Conservation (phyloP, 2,329 filamentous ascomycete genomes). For the Hysterium pulicare region DNA sequence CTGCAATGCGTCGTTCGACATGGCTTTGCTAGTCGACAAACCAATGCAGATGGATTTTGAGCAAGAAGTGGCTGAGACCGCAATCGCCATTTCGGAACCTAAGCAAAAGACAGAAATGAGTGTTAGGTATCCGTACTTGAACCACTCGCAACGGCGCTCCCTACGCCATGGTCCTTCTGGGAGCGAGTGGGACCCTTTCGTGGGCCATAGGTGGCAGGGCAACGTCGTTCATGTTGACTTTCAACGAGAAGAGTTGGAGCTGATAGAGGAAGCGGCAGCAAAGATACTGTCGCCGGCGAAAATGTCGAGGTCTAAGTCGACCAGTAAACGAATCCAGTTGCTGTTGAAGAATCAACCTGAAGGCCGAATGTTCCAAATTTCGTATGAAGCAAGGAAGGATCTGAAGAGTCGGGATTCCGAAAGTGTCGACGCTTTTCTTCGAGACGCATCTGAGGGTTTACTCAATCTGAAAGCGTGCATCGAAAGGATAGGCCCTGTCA, state of each 20-base stretch:
- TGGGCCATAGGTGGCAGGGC: slow-evolving; percentile 26
- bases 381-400: slow-evolving; percentile 11
- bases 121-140: slow-evolving; percentile 28
- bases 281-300: slow-evolving; percentile 6
- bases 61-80: slow-evolving; percentile 19
- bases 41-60: slow-evolving; percentile 19
- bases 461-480: slow-evolving; percentile 18
- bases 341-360: slow-evolving; percentile 19
- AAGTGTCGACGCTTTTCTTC: slow-evolving; percentile 29
- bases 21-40: slow-evolving; percentile 15
- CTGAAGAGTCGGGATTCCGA: slow-evolving; percentile 15
- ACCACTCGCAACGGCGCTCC: slow-evolving; percentile 15
- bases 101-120: background rate
- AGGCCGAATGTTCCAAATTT: slow-evolving; percentile 18
- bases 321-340: slow-evolving; percentile 20
- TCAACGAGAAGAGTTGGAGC: slow-evolving; percentile 20
- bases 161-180: slow-evolving; percentile 12
- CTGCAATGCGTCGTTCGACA: slow-evolving; percentile 5
- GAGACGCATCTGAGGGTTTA: slow-evolving; percentile 24
- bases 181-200: slow-evolving; percentile 23
- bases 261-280: slow-evolving; percentile 16
- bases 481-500: slow-evolving; percentile 23
- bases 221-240: slow-evolving; percentile 33
- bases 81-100: slow-evolving; percentile 6
- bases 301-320: slow-evolving; percentile 11